Percentiles rank a stretch among this genome's conserved stretches.
phyloP scores from a whole-genome alignment of 768 basidiomycete genomes.

The Coprinopsis marcescibilis region DNA sequence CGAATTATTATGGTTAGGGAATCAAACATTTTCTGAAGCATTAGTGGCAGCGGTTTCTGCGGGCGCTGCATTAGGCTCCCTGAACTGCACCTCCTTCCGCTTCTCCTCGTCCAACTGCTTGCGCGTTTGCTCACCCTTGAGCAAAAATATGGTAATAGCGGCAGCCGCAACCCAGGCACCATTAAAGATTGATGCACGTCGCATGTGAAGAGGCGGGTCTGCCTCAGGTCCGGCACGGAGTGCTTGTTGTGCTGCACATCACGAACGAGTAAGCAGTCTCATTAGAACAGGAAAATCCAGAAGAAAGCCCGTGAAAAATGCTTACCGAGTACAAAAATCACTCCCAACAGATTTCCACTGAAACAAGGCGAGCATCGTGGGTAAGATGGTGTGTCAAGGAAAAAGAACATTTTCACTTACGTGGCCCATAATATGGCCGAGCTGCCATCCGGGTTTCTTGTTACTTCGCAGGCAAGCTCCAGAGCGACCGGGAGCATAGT shows the following conservation, averaged over 20 bases:
- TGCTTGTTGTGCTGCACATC: slow-evolving; percentile 50
- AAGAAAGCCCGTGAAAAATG: not conserved
- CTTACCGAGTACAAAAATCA: slow-evolving; percentile 60
- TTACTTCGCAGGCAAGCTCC: slow-evolving; percentile 76
- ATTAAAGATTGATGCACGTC: slow-evolving; percentile 58
- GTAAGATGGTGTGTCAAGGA: slow-evolving; percentile 4
- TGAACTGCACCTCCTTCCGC: slow-evolving; percentile 12
- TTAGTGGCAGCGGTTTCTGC: not conserved
- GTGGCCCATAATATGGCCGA: slow-evolving; percentile 72
- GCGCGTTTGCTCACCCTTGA: slow-evolving; percentile 58
- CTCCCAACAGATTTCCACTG: slow-evolving; percentile 62
- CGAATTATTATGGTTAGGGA: not conserved
- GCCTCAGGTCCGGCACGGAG: slow-evolving; percentile 58
- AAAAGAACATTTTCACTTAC: slow-evolving; percentile 45
- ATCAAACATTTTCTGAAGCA: not conserved
- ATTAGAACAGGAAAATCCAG: not conserved
- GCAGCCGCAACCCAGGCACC: slow-evolving; percentile 42
- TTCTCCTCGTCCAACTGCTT: slow-evolving; percentile 59
- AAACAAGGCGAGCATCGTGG: not conserved
- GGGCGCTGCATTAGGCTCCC: slow-evolving; percentile 1
- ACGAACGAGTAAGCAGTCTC: not conserved
- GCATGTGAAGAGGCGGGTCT: slow-evolving; percentile 72
- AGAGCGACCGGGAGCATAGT: slow-evolving; percentile 71
- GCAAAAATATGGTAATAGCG: slow-evolving; percentile 38
- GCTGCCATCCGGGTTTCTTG: slow-evolving; percentile 73